Evolutionary conservation across 176 grass and related monocot genomes (phyloP), one percentile per base, ranked within the genome.

Genomic region (Stipa capillata): DNA sequence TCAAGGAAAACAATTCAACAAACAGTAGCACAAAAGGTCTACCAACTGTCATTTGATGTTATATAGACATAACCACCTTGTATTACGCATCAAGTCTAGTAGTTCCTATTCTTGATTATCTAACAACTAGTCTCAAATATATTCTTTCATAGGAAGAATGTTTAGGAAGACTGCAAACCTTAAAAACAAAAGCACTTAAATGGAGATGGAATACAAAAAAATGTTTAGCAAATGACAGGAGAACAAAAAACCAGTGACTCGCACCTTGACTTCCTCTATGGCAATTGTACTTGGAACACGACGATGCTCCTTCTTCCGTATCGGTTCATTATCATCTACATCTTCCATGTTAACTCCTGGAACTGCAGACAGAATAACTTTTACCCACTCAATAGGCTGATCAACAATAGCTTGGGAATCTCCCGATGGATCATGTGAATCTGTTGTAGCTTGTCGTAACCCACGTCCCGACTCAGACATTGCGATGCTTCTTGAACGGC

Each of bases 221-320:
- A 52, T 67, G 43, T 69, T 33, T 55, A 61, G 76, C 59, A 43
- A 65, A 31, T 76, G 25, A 39, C 43, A 16, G 23, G 8, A 52
- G 15, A 36, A 11, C 33, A 69, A 60, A 71, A 78, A 78, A 76
- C 7, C 0, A 76, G 34, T 53, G 65, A 64, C 44, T 37, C 84
- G 36, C 81, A 99, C 96, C 96, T 99, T 99, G 74, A 95, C 90
- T 95, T 99, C 96, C 90, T 95, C 92, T 15, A 99, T 99, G 73
- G 96, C 96, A 78, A 95, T 95, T 83, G 96, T 95, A 78, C 96
- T 99, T 65, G 96, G 96, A 83, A 99, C 85, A 29, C 96, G 87
- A 3, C 90, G 87, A 92, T 99, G 92, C 10, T 99, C 96, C 85
- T 93, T 99, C 79, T 89, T 91, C 31, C 81, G 65, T 50, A 53